These are phyloP conservation scores for Cucurbita moschata DNA, from an alignment of 306 rosid genomes.

Conservation along the genomic window DNA sequence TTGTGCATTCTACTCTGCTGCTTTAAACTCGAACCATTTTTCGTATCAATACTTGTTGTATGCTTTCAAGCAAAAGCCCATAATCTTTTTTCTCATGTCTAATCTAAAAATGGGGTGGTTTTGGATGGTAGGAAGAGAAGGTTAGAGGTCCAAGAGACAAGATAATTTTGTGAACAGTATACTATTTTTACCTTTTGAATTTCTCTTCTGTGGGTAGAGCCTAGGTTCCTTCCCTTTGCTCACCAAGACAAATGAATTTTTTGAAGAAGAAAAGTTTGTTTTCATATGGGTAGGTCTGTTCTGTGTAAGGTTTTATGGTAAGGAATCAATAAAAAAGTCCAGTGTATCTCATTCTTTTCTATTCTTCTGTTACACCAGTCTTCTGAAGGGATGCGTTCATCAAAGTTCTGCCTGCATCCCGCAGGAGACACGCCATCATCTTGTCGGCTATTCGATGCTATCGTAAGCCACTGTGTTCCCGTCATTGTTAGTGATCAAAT, in stretches of 20 bases:
- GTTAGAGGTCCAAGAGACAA: neutral
- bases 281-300: neutral
- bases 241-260: neutral
- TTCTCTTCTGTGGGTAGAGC: neutral
- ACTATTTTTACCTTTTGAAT: neutral
- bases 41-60: neutral
- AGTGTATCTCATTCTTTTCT: constrained; percentile 4
- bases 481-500: constrained; percentile 90
- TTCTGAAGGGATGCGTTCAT: constrained; percentile 69
- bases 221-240: neutral
- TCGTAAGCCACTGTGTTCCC: constrained; percentile 92
- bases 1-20: neutral
- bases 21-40: neutral
- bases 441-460: constrained; percentile 94
- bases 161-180: neutral
- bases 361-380: constrained; percentile 39
- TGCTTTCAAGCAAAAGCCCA: neutral
- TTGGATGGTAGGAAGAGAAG: neutral
- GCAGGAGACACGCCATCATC: constrained; percentile 99
- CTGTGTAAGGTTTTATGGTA: neutral
- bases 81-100: neutral
- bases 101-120: neutral
- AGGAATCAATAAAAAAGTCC: neutral
- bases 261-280: neutral
- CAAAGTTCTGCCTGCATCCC: constrained; percentile 91